Base-by-base conservation (phyloP, 108 stramenopile species). In the Pseudonitzschia multiseries region DNA sequence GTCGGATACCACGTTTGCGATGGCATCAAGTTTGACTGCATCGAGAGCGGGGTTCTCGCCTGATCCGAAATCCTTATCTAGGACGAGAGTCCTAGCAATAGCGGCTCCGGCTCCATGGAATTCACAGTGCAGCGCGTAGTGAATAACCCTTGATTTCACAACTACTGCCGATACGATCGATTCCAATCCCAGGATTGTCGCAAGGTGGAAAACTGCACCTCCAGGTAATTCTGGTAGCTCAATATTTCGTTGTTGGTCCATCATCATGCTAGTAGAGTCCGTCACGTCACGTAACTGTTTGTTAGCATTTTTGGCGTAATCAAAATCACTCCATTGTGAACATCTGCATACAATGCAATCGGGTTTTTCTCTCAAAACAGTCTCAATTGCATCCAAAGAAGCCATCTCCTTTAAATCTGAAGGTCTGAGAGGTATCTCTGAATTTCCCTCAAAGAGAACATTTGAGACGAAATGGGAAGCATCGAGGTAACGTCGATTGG, bases 221-320 rank as follows among this genome's bases (percentile, higher is more conserved):
- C 86, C 88, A 24, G 88, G 88, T 75, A 87, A 74, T 20, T 83
- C 76, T 8, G 86, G 88, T 2, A 80, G 70, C 26, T 79, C 76
- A 40, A 29, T 69, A 13, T 62, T 65, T 54, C 65, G 71, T 31
- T 64, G 52, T 48, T 57, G 74, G 5, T 68, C 31, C 8, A 12
- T 22, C 13, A 56, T 20, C 15, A 36, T 26, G 24, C 65, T 62
- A 31, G 22, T 43, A 2, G 66, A n/a, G 0, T 2, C 28, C 29
- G 69, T 56, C 33, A 27, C 57, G 8, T 53, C 40, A 31, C 68
- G 66, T 27, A 79, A 40, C 5, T 15, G 81, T 24, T 56, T 32
- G 43, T 83, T 86, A 8, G 83, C 78, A 10, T 73, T 44, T 31
- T 12, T 15, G 6, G 78, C 67, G 60, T 75, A 79, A 33, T n/a